Percentiles rank a stretch among this genome's conserved stretches.
Conservation (phyloP, 768 basidiomycete genomes). For the Coprinopsis strossmayeri region DNA sequence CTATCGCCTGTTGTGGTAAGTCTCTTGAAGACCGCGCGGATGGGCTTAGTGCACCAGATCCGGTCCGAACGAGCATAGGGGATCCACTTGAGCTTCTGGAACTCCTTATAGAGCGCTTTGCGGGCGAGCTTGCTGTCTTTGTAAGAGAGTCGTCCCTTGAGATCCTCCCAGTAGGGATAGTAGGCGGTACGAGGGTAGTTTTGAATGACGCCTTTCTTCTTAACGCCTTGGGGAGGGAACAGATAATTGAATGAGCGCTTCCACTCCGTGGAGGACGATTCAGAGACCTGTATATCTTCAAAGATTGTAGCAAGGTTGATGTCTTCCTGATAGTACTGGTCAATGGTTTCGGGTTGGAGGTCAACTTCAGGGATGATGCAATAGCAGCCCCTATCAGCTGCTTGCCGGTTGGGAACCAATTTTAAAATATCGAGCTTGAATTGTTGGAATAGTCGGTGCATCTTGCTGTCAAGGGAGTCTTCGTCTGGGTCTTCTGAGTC, state of each 20-base stretch:
- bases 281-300: not conserved
- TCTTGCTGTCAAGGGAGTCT: no score
- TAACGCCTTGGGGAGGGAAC: not conserved
- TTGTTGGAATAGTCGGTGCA: no score
- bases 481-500: no score
- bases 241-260: not conserved
- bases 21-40: not conserved
- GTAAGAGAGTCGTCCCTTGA: not conserved
- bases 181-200: not conserved
- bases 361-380: no score
- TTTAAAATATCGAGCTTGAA: no score
- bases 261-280: not conserved
- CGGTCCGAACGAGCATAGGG: not conserved
- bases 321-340: no score
- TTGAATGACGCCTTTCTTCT: not conserved
- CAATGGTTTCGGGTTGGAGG: no score
- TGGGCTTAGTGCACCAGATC: not conserved
- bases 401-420: no score
- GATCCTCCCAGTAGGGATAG: not conserved
- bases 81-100: not conserved
- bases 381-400: no score
- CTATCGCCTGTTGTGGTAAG: not conserved
- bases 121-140: not conserved
- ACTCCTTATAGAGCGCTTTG: not conserved
- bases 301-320: not conserved